Evolutionary conservation across 1,284 basidiomycete genomes (phyloP).

Genomic region (Naganishia cerealis): DNA sequence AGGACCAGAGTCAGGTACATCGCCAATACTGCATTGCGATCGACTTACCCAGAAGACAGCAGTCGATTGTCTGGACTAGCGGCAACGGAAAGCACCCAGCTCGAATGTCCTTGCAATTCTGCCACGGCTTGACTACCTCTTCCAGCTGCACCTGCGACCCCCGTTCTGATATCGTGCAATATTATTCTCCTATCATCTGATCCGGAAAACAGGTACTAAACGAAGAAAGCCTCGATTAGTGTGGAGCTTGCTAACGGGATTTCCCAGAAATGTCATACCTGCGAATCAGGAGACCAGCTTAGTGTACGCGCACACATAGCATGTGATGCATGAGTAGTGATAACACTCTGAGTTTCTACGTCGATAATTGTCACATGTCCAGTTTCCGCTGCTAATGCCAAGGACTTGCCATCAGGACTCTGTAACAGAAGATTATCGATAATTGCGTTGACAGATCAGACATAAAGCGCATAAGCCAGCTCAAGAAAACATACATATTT

Average conservation of each 20-base stretch:
- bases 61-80: slow-evolving; percentile 75
- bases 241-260: background rate
- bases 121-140: slow-evolving; percentile 74
- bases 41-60: slow-evolving; percentile 71
- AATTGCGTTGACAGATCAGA: background rate
- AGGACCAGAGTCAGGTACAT: background rate
- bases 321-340: slow-evolving; percentile 74
- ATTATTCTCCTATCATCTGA: slow-evolving; percentile 84
- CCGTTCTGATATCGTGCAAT: slow-evolving; percentile 71
- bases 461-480: slow-evolving; percentile 61
- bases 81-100: slow-evolving; percentile 78
- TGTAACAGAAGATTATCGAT: slow-evolving; percentile 45
- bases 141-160: slow-evolving; percentile 46
- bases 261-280: slow-evolving; percentile 50
- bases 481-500: slow-evolving; percentile 63
- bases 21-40: background rate
- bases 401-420: slow-evolving; percentile 77
- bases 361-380: slow-evolving; percentile 84
- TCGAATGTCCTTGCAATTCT: slow-evolving; percentile 75
- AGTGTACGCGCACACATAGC: slow-evolving; percentile 79
- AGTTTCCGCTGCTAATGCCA: slow-evolving; percentile 74
- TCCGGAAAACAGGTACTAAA: slow-evolving; percentile 73
- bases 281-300: slow-evolving; percentile 77
- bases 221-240: background rate
- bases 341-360: slow-evolving; percentile 64